Evolutionary conservation across 1,284 basidiomycete genomes (phyloP).

Genomic region (Crepidotus sp.): DNA sequence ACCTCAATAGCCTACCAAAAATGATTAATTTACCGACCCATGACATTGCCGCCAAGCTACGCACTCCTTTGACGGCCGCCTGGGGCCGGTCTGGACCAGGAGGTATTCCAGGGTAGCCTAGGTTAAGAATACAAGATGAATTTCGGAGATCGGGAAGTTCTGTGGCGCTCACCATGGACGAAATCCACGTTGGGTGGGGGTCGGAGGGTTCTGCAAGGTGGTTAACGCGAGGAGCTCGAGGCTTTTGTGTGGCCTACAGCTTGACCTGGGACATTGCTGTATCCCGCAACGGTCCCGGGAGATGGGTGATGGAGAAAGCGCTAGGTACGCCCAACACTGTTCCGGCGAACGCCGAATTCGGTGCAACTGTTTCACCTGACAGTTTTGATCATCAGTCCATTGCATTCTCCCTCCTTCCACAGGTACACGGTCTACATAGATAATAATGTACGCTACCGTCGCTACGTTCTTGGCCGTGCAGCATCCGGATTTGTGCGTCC

Average conservation of each 20-base stretch:
- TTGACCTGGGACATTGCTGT: slow-evolving; percentile 37
- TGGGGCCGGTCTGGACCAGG: slow-evolving; percentile 64
- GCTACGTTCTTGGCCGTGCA: not conserved
- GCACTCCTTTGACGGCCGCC: slow-evolving; percentile 72
- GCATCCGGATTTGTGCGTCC: slow-evolving; percentile 23
- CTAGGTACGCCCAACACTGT: not conserved
- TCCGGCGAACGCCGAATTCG: slow-evolving; percentile 1
- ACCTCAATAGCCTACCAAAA: slow-evolving; percentile 67
- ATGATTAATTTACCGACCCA: not conserved
- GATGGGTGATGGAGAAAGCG: slow-evolving; percentile 1
- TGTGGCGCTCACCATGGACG: slow-evolving; percentile 51
- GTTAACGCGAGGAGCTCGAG: slow-evolving; percentile 2
- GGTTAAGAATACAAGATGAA: not conserved
- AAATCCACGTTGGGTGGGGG: slow-evolving; percentile 49
- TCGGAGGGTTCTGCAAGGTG: slow-evolving; percentile 13
- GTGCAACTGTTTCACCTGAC: slow-evolving; percentile 10
- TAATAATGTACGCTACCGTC: not conserved
- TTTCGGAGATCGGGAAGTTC: not conserved
- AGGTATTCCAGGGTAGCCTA: slow-evolving; percentile 77
- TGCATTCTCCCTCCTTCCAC: not conserved
- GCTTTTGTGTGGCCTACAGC: slow-evolving; percentile 30
- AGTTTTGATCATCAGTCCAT: slow-evolving; percentile 1
- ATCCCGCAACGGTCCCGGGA: slow-evolving; percentile 8
- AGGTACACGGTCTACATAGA: not conserved
- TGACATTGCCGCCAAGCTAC: slow-evolving; percentile 26